Evolutionary conservation across 345 rosid species (phyloP).

Genomic region (Aquilaria yunnanensis): DNA sequence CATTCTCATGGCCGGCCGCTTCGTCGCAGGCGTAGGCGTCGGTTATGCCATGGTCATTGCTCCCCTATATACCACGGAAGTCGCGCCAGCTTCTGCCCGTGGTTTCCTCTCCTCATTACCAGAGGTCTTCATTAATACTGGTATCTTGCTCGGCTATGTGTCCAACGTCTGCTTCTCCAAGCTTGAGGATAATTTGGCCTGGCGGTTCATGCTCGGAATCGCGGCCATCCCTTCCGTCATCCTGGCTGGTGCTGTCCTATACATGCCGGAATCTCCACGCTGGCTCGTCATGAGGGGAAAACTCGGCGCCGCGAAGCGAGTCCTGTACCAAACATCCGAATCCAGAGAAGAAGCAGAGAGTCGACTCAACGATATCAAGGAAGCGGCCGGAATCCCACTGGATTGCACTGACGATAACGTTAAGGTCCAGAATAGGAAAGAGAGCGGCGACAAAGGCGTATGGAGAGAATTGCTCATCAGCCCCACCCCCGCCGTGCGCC

Average conservation of each 20-base stretch:
- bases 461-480: slow-evolving; percentile 40
- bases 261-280: slow-evolving; percentile 42
- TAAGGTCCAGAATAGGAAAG: not conserved
- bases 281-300: slow-evolving; percentile 59
- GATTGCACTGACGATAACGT: not conserved
- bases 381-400: slow-evolving; percentile 16
- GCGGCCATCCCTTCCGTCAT: slow-evolving; percentile 13
- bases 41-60: slow-evolving; percentile 60
- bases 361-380: slow-evolving; percentile 32
- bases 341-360: slow-evolving; percentile 31
- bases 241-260: slow-evolving; percentile 1
- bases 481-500: slow-evolving; percentile 29
- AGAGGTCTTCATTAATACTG: slow-evolving; percentile 27
- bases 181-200: slow-evolving; percentile 4
- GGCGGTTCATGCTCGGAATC: slow-evolving; percentile 12
- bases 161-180: slow-evolving; percentile 8
- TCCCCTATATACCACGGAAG: slow-evolving; percentile 42
- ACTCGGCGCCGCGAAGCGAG: slow-evolving; percentile 34
- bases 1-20: slow-evolving; percentile 44
- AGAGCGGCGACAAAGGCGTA: slow-evolving; percentile 32
- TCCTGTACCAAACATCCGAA: slow-evolving; percentile 33
- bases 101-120: slow-evolving; percentile 54
- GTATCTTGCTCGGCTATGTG: slow-evolving; percentile 15
- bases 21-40: slow-evolving; percentile 48
- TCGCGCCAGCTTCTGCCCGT: slow-evolving; percentile 41